Base-by-base conservation (phyloP, 257 asterid species). In the Nicotiana paniculata region DNA sequence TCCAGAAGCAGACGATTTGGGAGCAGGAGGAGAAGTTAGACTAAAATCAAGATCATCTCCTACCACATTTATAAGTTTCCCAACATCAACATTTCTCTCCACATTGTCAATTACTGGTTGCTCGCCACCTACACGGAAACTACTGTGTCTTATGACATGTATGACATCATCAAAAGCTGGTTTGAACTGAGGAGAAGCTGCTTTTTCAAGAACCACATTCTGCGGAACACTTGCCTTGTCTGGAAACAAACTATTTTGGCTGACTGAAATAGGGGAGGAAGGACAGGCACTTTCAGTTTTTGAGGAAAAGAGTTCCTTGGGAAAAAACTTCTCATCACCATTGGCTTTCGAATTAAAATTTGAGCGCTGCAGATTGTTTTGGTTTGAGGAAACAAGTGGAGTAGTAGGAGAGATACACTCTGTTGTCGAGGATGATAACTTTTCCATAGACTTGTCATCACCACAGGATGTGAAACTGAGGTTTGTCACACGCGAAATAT, bases 141-240 rank as follows among this genome's bases (percentile, higher is more conserved):
- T 91, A 84, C 97, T 91, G 83, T 90, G 95, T 2, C 91, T 87
- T 69, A 91, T 87, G 84, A 89, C 96, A 17, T 89, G 97, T 63
- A 92, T 92, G 87, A 91, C 87, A 69, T 90, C 97, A 77, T 85
- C 93, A 66, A 87, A 87, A 81, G 89, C 89, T 18, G 94, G 89
- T 82, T 90, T 68, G 79, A 85, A 87, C 85, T 89, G 88, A 65
- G 82, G 57, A 43, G 68, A 58, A 26, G 87, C 59, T 24, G 90
- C 77, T 68, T 82, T 89, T 70, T 89, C 97, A 28, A 82, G 82
- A 64, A 76, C 74, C 75, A 87, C 85, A 84, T 85, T 88, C 86
- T 90, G 95, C 80, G 85, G 87, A 53, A 82, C 78, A 55, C 70
- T 80, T 17, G 84, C 90, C 63, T 83, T 85, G 30, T 90, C 93